Evolutionary conservation across 2,329 filamentous ascomycete species (phyloP), one percentile per base, ranked within the genome.

Genomic region (Periglandula ipomoeae): DNA sequence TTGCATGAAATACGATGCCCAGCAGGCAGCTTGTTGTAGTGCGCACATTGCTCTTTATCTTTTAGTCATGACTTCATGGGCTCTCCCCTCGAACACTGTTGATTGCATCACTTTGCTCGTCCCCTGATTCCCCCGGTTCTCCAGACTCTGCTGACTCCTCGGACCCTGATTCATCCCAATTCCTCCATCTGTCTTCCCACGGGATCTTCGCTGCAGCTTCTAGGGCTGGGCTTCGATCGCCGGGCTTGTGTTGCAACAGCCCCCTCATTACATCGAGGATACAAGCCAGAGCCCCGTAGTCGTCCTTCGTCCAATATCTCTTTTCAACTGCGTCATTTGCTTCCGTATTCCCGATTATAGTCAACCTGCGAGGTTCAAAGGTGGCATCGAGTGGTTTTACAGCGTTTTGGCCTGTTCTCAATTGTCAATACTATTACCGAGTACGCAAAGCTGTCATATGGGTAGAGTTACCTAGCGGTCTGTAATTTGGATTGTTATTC

Each of bases 261-360:
- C 35, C 35, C n/a, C 24, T 23, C 44, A 53, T 47, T 6, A 51
- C 17, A 11, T 10, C 20, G 4, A 45, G 4, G 4, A 53, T 41
- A 30, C 30, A 41, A 32, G 27, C 22, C 24, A 53, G 32, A 2
- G 37, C 47, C 30, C 46, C 19, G 22, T 46, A 53, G 22, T 53
- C 52, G 8, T 37, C 19, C 5, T 46, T 45, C 4, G 2, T 42
- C 5, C n/a, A 46, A 19, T 22, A 27, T 38, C 4, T 34, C 40
- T 30, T 40, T 22, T 38, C 50, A 37, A 32, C 43, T 3, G 37
- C 20, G 1, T 20, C 9, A 37, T 47, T 30, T 7, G 17, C 13
- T 23, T 45, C 43, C n/a, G 30, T 23, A 34, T 45, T 22, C 4
- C 27, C 22, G 24, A 45, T 45, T 4, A 45, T 35, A 2, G 9